Evolutionary conservation across 805 yeast species (phyloP), one percentile per base, ranked within the genome.

Genomic region (Pichia pseudocactophila): DNA sequence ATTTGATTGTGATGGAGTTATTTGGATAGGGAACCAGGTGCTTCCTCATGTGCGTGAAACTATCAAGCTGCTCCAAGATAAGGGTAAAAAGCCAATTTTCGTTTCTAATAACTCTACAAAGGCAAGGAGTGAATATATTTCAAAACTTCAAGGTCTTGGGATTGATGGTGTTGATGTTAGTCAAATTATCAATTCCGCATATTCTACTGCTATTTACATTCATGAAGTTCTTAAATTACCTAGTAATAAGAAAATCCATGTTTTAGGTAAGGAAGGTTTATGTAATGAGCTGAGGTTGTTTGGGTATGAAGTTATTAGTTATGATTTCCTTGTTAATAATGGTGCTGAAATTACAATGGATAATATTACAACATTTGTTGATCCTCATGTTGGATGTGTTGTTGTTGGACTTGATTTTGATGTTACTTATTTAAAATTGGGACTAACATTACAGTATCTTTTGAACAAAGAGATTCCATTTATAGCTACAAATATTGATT

Each of bases 31-130:
- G 2, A 78, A 76, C 48, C 84, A 80, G 50, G 63, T 86, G 19
- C 69, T 92, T 37, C 97, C 97, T 7, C 66, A 74, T 15, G 83
- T 86, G 2, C 71, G 68, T 11, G 97, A 92, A 59, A 83, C 96
- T 0, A 61, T 92, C 34, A 69, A 71, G 9, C 57, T 82, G 34
- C 66, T 92, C 50, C 71, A 72, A 45, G 44, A 58, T 4, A 43
- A 49, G 22, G 74, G 75, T 31, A 92, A 92, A 61, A 75, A 79
- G 47, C 69, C 86, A 40, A 71, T 89, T 35, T 92, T 92, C 64
- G 98, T 92, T 25, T 89, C 98, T 36, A 92, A 92, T 69, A 92
- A 92, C 65, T 86, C 96, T 17, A 86, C 97, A 26, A 90, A 92
- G 59, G 82, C 96, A 2, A 70, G 98, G 47, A 63, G 66, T 28